A percentile compares a stretch with the other conserved stretches of the same genome.
Evolutionary conservation across 345 rosid genomes (phyloP).

Genomic region (Boechera retrofracta): DNA sequence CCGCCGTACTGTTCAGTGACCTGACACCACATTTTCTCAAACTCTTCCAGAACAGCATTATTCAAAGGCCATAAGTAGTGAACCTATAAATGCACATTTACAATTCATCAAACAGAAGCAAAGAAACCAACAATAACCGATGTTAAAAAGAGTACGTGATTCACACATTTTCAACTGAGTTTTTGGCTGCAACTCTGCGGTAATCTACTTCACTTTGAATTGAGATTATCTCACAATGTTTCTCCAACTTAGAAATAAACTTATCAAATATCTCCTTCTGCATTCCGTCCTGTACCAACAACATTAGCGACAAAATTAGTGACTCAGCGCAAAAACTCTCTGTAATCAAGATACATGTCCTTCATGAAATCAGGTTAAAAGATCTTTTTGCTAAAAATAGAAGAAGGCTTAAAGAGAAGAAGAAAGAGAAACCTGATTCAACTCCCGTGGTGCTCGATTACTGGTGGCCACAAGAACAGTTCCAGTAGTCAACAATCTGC

Average conservation of each 20-base stretch:
- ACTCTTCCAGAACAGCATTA: conserved; percentile 52
- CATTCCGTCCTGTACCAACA: conserved; percentile 83
- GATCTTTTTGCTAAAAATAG: not conserved
- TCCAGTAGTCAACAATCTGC: conserved; percentile 87
- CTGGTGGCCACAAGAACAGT: conserved; percentile 95
- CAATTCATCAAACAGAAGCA: conserved; percentile 34
- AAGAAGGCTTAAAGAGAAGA: conserved; percentile 13
- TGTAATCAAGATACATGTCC: not conserved
- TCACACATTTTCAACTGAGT: conserved; percentile 57
- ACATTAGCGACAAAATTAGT: conserved; percentile 13
- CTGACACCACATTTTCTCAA: conserved; percentile 72
- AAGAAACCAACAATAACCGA: conserved; percentile 28
- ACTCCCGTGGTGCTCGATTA: conserved; percentile 87
- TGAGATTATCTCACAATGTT: conserved; percentile 76
- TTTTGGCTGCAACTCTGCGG: conserved; percentile 74
- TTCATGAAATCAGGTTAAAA: not conserved
- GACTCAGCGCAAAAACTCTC: not conserved
- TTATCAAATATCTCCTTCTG: conserved; percentile 83
- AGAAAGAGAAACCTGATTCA: conserved; percentile 73
- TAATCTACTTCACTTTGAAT: conserved; percentile 89
- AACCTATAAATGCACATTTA: conserved; percentile 55
- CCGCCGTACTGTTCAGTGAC: conserved; percentile 63
- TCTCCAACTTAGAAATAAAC: conserved; percentile 66
- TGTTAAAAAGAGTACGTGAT: not conserved
- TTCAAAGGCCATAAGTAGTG: conserved; percentile 81